A percentile compares a stretch with the other conserved stretches of the same genome.
These are phyloP conservation scores for Russula sp. DNA, from an alignment of 768 basidiomycete species.

Conservation along the genomic window DNA sequence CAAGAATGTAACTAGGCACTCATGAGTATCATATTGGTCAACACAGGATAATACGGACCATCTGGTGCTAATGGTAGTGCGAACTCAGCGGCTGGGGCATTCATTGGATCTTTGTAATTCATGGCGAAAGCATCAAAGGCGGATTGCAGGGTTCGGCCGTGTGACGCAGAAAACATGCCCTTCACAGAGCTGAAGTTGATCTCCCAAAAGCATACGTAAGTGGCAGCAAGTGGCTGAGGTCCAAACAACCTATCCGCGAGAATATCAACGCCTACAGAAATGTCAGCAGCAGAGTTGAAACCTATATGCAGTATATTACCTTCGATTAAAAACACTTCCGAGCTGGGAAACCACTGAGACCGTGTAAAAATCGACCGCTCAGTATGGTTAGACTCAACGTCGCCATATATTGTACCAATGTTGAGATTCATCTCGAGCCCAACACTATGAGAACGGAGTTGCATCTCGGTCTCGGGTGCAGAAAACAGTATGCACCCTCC, in stretches of 20 bases:
- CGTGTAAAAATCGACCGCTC: slow-evolving; percentile 33
- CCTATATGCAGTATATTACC: slow-evolving; percentile 27
- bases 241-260: slow-evolving; percentile 85
- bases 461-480: slow-evolving; percentile 64
- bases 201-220: slow-evolving; percentile 94
- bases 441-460: slow-evolving; percentile 75
- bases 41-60: slow-evolving; percentile 39
- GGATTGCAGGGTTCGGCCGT: slow-evolving; percentile 44
- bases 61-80: slow-evolving; percentile 64
- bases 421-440: slow-evolving; percentile 45
- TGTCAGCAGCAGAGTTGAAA: not conserved
- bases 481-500: slow-evolving; percentile 50
- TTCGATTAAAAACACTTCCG: slow-evolving; percentile 42
- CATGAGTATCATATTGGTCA: not conserved
- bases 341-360: slow-evolving; percentile 20
- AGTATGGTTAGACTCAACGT: slow-evolving; percentile 40
- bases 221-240: slow-evolving; percentile 71
- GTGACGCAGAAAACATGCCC: slow-evolving; percentile 45
- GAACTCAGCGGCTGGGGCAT: slow-evolving; percentile 72
- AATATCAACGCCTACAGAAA: slow-evolving; percentile 57
- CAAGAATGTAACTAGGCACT: slow-evolving; percentile 68
- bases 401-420: slow-evolving; percentile 49
- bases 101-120: slow-evolving; percentile 69
- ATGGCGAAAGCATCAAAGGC: slow-evolving; percentile 52
- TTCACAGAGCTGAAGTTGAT: slow-evolving; percentile 62